Conservation (phyloP, 2,329 filamentous ascomycete genomes). For the Cordyceps cicadae region DNA sequence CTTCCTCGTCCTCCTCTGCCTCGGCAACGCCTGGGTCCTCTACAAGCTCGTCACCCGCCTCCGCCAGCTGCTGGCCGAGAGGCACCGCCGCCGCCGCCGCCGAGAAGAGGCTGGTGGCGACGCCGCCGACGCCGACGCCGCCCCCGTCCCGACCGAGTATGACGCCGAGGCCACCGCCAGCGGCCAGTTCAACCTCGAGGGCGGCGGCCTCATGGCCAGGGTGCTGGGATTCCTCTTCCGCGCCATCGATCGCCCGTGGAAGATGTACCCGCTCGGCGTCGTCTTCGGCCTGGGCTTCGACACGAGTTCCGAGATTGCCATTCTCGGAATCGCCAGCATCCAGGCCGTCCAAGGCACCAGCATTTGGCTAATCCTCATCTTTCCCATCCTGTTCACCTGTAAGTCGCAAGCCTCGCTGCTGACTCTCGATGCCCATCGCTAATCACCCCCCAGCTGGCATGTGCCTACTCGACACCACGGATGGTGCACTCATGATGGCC, state of each 20-base stretch:
- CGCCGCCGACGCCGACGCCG: constrained; percentile 21
- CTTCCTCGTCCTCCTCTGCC: constrained; percentile 72
- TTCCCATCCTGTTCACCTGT: constrained; percentile 83
- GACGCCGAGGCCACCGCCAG: constrained; percentile 24
- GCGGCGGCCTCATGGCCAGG: constrained; percentile 64
- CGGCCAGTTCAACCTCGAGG: constrained; percentile 60
- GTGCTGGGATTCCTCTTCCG: constrained; percentile 70
- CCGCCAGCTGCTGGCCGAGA: constrained; percentile 44
- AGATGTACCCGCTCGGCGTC: constrained; percentile 88
- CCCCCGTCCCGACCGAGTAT: constrained; percentile 19
- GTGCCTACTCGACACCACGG: constrained; percentile 87
- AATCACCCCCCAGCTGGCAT: constrained; percentile 62
- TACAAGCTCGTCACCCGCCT: constrained; percentile 67
- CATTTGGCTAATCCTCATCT: constrained; percentile 90
- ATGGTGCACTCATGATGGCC: constrained; percentile 91
- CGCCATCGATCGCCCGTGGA: constrained; percentile 71
- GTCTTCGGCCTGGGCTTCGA: constrained; percentile 92
- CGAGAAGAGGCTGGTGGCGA: constrained; percentile 19
- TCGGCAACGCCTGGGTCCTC: constrained; percentile 80
- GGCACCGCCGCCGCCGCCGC: constrained; percentile 17
- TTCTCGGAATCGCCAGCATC: constrained; percentile 82
- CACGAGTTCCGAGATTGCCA: constrained; percentile 86
- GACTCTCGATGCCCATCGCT: neutral
- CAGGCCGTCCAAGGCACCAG: constrained; percentile 79
- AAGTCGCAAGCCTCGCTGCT: constrained; percentile 17